phyloP scores from a whole-genome alignment of 139 green algal species.

The Parachlorella kessleri region DNA sequence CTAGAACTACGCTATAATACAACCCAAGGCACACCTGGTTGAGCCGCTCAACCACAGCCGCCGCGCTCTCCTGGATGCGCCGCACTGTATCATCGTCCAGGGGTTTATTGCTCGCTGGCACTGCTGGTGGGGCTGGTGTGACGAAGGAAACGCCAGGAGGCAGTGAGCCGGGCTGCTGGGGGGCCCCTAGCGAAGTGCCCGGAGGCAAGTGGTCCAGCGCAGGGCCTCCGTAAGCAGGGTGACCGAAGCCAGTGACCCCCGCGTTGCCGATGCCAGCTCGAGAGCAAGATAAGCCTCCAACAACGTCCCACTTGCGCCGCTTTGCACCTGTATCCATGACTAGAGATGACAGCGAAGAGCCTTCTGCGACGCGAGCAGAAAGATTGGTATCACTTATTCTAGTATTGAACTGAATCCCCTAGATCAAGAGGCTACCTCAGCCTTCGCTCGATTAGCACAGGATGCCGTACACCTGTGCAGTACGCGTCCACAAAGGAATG shows the following conservation, averaged over 20 bases:
- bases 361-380: too few relatives aligned
- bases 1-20: too few relatives aligned
- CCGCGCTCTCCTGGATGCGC: conserved; percentile 12
- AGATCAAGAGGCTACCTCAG: too few relatives aligned
- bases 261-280: background rate
- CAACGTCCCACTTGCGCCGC: conserved; percentile 22
- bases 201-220: background rate
- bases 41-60: background rate
- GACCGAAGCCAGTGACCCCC: background rate
- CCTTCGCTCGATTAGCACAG: too few relatives aligned
- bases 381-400: too few relatives aligned
- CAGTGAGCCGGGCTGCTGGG: background rate
- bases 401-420: too few relatives aligned
- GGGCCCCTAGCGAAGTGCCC: background rate
- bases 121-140: background rate
- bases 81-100: background rate
- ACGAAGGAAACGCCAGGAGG: background rate
- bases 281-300: background rate
- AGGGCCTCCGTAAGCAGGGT: background rate
- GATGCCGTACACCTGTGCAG: too few relatives aligned
- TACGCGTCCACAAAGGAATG: too few relatives aligned
- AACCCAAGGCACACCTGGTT: conserved; percentile 18
- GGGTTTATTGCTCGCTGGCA: background rate
- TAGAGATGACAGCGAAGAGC: too few relatives aligned
- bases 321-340: background rate